phyloP scores from a whole-genome alignment of 2,329 filamentous ascomycete genomes.

The Aureobasidium pullulans region DNA sequence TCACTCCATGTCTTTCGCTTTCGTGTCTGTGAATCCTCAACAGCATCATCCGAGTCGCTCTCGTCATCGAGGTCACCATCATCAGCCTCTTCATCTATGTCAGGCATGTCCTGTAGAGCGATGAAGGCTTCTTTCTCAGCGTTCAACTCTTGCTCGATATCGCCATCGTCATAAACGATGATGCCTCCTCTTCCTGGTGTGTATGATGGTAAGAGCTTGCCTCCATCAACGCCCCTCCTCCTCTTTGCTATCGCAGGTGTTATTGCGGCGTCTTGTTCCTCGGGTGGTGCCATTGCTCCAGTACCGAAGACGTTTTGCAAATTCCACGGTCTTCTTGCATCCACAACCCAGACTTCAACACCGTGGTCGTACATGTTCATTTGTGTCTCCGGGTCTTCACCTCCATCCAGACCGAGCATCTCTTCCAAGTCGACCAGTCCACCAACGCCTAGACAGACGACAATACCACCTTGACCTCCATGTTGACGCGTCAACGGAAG shows the following conservation, averaged over 20 bases:
- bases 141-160: conserved; percentile 75
- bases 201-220: conserved; percentile 64
- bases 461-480: conserved; percentile 79
- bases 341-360: conserved; percentile 93
- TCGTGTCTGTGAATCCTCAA: conserved; percentile 23
- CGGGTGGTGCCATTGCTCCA: conserved; percentile 28
- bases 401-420: conserved; percentile 63
- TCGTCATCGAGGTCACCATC: conserved; percentile 53
- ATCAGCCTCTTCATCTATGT: conserved; percentile 68
- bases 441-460: conserved; percentile 87
- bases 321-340: conserved; percentile 91
- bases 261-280: conserved; percentile 16
- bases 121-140: conserved; percentile 75
- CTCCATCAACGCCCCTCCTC: conserved; percentile 61
- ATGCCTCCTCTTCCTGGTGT: conserved; percentile 77
- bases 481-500: conserved; percentile 77
- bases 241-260: conserved; percentile 35
- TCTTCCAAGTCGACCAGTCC: conserved; percentile 82
- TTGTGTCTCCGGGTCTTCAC: conserved; percentile 30
- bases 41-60: conserved; percentile 44
- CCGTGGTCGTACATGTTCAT: conserved; percentile 52
- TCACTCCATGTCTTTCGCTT: conserved; percentile 35
- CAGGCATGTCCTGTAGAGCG: conserved; percentile 83
- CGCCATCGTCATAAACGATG: conserved; percentile 91
- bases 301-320: conserved; percentile 77